Conservation (phyloP, 106 monocot genomes). For the Dendrobium officinale region DNA sequence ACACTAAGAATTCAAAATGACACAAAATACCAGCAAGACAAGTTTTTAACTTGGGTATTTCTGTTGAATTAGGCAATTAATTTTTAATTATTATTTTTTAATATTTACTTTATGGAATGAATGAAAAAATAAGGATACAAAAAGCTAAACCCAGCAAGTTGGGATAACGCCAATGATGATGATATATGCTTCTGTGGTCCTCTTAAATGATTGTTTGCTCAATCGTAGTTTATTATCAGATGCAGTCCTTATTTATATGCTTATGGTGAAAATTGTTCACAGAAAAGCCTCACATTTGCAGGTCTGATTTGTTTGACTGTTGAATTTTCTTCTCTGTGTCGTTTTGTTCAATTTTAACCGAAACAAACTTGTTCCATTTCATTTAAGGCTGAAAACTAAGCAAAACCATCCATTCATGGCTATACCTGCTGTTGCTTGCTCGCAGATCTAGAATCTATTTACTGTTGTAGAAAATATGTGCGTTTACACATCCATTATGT, state of each 20-base stretch:
- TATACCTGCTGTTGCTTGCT: no score
- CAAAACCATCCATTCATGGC: neutral
- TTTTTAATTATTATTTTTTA: neutral
- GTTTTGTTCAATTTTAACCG: neutral
- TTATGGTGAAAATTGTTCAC: neutral
- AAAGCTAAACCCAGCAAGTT: neutral
- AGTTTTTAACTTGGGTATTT: neutral
- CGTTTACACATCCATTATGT: no score
- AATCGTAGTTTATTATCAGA: neutral
- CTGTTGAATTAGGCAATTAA: neutral
- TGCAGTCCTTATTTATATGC: neutral
- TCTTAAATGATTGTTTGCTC: neutral
- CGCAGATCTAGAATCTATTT: no score
- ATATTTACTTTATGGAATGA: neutral
- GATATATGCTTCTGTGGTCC: neutral
- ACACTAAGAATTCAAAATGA: neutral
- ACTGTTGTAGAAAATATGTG: no score
- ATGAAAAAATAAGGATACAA: neutral
- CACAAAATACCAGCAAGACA: neutral
- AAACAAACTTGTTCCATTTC: neutral
- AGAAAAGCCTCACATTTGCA: neutral
- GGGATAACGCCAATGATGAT: neutral
- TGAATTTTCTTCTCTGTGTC: neutral
- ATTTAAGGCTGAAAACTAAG: no score
- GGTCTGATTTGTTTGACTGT: neutral